Base-by-base conservation (phyloP, 202 grass and related monocot species). In the Panicum virgatum region DNA sequence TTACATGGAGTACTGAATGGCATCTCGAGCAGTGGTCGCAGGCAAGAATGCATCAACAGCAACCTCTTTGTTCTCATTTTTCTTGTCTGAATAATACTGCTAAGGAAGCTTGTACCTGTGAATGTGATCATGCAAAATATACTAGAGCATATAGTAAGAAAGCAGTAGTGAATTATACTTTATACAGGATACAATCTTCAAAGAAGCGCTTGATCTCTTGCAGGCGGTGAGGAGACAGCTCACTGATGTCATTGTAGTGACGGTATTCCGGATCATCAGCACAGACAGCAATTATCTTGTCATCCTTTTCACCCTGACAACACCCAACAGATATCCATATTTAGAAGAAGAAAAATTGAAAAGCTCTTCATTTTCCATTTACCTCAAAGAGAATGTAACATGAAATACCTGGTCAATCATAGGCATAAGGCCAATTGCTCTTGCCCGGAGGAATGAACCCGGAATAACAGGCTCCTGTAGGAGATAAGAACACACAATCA, bases 241-340 rank as follows among this genome's bases (percentile, higher is more conserved):
- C 91, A 16, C 82, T 92, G 65, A 97, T 80, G 82, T 97, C 91
- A 32, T 84, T 90, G 78, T 94, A 97, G 83, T 97, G 92, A 78
- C 89, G 90, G 63, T 89, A 94, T 73, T 97, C 94, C 62, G 94
- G 94, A 92, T 97, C 94, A 61, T 97, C 94, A 19, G 86, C 94
- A 69, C 90, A 94, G 22, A 94, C 89, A 22, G 94, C 94, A 88
- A 92, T 97, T 20, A 97, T 94, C 79, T 97, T 97, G 74, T 97
- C 88, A 84, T 97, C 94, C 67, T 84, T 94, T 81, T 94, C 89
- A 50, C 92, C 94, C 94, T 97, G 71, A 40, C 65, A 57, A 23
- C 9, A 69, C 26, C 61, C 8, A 90, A 84, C 57, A 62, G 20
- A 18, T 6, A 63, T 9, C 27, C 4, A 39, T 39, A 60, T 52